Conservation (phyloP, 1,284 basidiomycete species). For the Apiotrichum laibachii region DNA sequence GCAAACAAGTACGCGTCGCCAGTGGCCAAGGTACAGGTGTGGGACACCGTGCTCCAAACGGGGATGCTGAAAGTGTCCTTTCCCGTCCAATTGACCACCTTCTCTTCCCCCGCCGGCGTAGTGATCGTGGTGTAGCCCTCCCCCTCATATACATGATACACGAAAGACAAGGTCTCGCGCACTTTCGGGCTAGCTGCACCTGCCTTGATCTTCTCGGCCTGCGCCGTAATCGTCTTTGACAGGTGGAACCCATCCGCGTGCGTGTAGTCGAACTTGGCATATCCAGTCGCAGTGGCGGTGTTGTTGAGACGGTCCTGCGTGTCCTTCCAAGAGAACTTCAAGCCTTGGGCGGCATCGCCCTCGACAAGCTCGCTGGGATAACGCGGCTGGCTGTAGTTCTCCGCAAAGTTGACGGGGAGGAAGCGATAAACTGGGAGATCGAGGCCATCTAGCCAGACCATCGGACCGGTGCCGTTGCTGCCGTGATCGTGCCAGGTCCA, state of each 20-base stretch:
- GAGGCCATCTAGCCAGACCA: constrained; percentile 27
- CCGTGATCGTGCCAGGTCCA: constrained; percentile 26
- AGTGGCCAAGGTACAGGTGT: constrained; percentile 7
- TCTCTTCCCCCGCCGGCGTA: constrained; percentile 15
- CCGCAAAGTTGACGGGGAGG: constrained; percentile 22
- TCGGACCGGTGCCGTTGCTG: constrained; percentile 18
- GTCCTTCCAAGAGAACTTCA: constrained; percentile 22
- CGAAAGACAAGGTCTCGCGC: constrained; percentile 15
- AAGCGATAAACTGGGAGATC: constrained; percentile 22
- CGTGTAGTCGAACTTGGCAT: no score
- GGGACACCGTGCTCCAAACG: constrained; percentile 3
- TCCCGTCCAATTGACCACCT: constrained; percentile 17
- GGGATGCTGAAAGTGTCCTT: constrained; percentile 22
- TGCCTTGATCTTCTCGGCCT: no score
- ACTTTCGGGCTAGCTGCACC: no score
- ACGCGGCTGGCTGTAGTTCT: constrained; percentile 20
- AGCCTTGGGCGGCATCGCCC: constrained; percentile 12
- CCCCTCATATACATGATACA: constrained; percentile 24
- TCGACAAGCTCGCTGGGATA: no score
- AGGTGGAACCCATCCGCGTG: no score
- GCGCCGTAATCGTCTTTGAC: no score
- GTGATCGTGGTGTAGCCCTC: no score
- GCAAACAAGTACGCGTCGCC: constrained; percentile 16
- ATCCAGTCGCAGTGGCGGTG: constrained; percentile 6
- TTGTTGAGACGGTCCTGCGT: constrained; percentile 18